These are phyloP conservation scores for Ceratobasidium theobromae DNA, from an alignment of 1,284 basidiomycete species.

Conservation along the genomic window DNA sequence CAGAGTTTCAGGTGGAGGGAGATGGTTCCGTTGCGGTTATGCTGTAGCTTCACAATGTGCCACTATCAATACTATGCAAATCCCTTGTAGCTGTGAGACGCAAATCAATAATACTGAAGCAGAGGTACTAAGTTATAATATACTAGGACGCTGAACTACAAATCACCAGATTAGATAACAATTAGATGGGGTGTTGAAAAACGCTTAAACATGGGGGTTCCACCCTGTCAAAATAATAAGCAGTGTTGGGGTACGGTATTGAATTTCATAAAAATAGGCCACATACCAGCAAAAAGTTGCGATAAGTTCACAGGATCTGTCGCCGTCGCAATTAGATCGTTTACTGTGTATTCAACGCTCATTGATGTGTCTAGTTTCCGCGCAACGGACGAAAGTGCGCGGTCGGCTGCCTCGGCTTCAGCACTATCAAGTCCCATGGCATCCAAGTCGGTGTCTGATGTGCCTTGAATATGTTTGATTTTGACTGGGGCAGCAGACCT, in stretches of 20 bases:
- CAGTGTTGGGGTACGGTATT: too few species aligned
- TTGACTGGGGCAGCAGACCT: constrained; percentile 77
- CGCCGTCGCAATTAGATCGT: constrained; percentile 89
- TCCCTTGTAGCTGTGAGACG: constrained; percentile 14
- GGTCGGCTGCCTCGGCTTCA: constrained; percentile 85
- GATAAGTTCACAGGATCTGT: constrained; percentile 76
- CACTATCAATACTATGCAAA: constrained; percentile 33
- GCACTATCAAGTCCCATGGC: constrained; percentile 63
- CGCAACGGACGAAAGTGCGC: constrained; percentile 76
- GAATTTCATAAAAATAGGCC: too few species aligned
- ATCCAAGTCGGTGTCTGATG: constrained; percentile 45
- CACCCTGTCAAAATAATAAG: constrained; percentile 23
- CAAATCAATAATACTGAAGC: not conserved
- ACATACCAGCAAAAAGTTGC: constrained; percentile 70
- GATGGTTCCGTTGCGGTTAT: constrained; percentile 18
- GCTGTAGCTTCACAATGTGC: constrained; percentile 19
- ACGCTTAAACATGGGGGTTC: constrained; percentile 30
- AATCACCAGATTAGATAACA: too few species aligned
- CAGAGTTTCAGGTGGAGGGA: not conserved
- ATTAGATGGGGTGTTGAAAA: too few species aligned
- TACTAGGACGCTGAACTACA: too few species aligned
- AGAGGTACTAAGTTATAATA: not conserved
- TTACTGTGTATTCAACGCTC: constrained; percentile 91
- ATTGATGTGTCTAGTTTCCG: constrained; percentile 81
- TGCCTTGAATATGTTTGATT: constrained; percentile 43